Base-by-base conservation (phyloP, 179 eudicot species). In the Vitellaria paradoxa region DNA sequence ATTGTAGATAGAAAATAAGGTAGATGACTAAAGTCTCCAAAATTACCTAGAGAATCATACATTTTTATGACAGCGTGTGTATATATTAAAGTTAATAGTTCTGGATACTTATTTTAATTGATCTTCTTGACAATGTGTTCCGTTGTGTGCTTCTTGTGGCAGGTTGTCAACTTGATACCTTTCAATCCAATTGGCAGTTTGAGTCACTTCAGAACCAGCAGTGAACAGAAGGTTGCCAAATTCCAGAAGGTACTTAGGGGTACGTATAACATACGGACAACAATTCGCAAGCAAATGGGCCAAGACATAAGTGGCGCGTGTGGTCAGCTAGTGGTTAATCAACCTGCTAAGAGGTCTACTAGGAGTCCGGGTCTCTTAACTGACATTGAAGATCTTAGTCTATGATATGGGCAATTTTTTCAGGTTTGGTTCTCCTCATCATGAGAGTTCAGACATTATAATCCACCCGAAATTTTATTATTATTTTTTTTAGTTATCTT, bases 271-370 rank as follows among this genome's bases (percentile, higher is more conserved):
- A 93, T 93, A 60, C 85, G 97, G 20, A 96, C 99, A 14, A 96
- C 99, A 21, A 84, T 96, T 67, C 94, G 99, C n/a, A 93, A 89
- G 85, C 84, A 93, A 84, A 96, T 96, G 99, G 99, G 99, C 49
- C 99, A 90, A 84, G 99, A 96, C 81, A 93, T 93, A 49, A 96
- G 97, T 77, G 99, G 99, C 52, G 99, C 99, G 21, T 96, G 99
- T 60, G 99, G 99, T 78, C 98, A 96, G 83, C 85, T 96, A 73
- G 98, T 93, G 79, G 88, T 96, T 26, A 88, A 81, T 56, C 73
- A 80, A 53, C 84, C 91, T 52, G 82, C 83, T 70, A 89, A 86
- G 80, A 82, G 75, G 70, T 68, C 86, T 50, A 68, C 59, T 49
- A 66, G 57, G 59, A 80, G 77, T 65, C 68, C 86, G 20, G 86